Conservation (phyloP, 768 basidiomycete genomes). For the Chalciporus sphaerocephalus region DNA sequence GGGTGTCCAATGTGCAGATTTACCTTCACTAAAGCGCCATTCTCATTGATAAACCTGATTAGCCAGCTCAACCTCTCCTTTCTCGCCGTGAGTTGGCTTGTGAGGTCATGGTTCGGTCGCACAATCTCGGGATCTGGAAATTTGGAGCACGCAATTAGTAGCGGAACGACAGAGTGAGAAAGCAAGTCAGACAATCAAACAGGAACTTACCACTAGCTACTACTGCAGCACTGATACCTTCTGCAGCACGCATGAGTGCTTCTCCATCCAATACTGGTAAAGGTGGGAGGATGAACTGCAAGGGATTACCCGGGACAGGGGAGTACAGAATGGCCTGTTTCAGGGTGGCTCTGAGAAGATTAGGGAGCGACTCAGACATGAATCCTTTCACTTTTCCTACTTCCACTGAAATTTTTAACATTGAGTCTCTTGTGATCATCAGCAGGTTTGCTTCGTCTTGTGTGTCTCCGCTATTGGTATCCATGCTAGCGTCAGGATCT, state of each 20-base stretch:
- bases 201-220: conserved; percentile 60
- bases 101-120: conserved; percentile 72
- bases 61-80: conserved; percentile 77
- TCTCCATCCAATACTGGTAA: conserved; percentile 63
- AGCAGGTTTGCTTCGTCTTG: conserved; percentile 19
- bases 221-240: conserved; percentile 66
- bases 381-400: conserved; percentile 58
- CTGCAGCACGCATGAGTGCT: conserved; percentile 73
- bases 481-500: conserved; percentile 11
- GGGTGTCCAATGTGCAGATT: conserved; percentile 3
- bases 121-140: conserved; percentile 61
- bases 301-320: conserved; percentile 68
- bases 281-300: conserved; percentile 77
- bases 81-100: conserved; percentile 68
- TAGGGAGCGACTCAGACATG: conserved; percentile 57
- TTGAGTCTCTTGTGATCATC: conserved; percentile 57
- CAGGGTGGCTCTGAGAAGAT: conserved; percentile 74
- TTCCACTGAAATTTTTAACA: conserved; percentile 65
- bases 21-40: conserved; percentile 74
- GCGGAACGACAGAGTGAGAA: not conserved
- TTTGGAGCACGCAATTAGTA: not conserved
- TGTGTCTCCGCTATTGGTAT: conserved; percentile 5
- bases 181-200: not conserved
- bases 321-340: conserved; percentile 81
- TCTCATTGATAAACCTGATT: conserved; percentile 87